Evolutionary conservation across 2,329 filamentous ascomycete species (phyloP).

Genomic region (Massarina eburnea): DNA sequence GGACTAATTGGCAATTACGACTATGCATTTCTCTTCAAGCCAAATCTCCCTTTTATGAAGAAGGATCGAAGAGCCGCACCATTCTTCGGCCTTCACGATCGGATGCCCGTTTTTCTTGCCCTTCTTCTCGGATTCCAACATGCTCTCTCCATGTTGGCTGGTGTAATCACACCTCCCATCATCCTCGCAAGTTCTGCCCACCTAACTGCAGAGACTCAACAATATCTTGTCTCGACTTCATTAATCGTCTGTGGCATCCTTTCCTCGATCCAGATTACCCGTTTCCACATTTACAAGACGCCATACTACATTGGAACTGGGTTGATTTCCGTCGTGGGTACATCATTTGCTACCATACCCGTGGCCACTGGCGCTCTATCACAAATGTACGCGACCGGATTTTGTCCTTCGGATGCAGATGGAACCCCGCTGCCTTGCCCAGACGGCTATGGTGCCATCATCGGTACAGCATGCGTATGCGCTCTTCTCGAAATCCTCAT

Average conservation of each 20-base stretch:
- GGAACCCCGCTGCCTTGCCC: conserved; percentile 74
- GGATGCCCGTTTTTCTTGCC: conserved; percentile 73
- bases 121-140: conserved; percentile 79
- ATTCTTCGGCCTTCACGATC: conserved; percentile 82
- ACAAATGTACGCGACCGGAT: conserved; percentile 78
- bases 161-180: conserved; percentile 75
- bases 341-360: conserved; percentile 75
- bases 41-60: conserved; percentile 79
- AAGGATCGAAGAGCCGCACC: conserved; percentile 63
- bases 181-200: conserved; percentile 70
- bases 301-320: conserved; percentile 69
- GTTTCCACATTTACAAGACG: conserved; percentile 71
- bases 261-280: conserved; percentile 74
- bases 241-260: conserved; percentile 78
- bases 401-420: conserved; percentile 60
- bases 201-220: conserved; percentile 60
- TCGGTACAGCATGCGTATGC: conserved; percentile 62
- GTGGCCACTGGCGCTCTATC: conserved; percentile 70
- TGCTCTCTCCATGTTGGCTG: conserved; percentile 69
- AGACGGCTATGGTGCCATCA: conserved; percentile 71
- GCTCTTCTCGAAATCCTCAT: conserved; percentile 68
- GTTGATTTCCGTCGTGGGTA: conserved; percentile 75
- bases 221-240: conserved; percentile 78
- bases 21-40: conserved; percentile 84
- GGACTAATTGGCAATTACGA: conserved; percentile 85